A percentile compares a stretch with the other conserved stretches of the same genome.
phyloP scores from a whole-genome alignment of 176 grass and related monocot species.

The Aegilops tauschii region DNA sequence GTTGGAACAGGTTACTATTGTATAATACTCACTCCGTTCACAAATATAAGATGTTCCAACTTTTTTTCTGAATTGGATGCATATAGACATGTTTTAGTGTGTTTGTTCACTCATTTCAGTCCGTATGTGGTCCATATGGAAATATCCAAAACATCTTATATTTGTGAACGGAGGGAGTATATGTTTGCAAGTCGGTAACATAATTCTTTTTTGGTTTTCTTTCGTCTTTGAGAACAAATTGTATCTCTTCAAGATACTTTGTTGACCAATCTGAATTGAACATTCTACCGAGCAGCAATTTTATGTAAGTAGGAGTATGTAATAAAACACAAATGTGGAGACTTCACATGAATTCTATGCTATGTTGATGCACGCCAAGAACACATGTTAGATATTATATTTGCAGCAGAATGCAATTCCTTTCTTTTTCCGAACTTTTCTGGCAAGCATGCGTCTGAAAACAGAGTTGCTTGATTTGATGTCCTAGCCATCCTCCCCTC shows the following conservation, averaged over 20 bases:
- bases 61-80: too few species aligned
- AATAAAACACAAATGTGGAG: not conserved
- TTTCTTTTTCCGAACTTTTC: not conserved
- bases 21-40: not conserved
- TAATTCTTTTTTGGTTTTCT: not conserved
- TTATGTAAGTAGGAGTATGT: not conserved
- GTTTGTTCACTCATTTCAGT: too few species aligned
- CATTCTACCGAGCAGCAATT: not conserved
- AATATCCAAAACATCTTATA: too few species aligned
- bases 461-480: slow-evolving; percentile 1
- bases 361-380: slow-evolving; percentile 2
- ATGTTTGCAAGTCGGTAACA: not conserved
- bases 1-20: not conserved
- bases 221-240: not conserved
- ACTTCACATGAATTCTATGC: not conserved
- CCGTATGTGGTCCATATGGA: too few species aligned
- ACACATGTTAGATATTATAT: not conserved
- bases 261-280: not conserved
- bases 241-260: not conserved
- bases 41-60: too few species aligned
- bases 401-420: not conserved
- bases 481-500: not conserved
- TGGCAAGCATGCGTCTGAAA: slow-evolving; percentile 4
- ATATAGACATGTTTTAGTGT: too few species aligned
- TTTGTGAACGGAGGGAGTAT: not conserved